Evolutionary conservation across 2,329 filamentous ascomycete genomes (phyloP).

Genomic region (Shiraia sp.): DNA sequence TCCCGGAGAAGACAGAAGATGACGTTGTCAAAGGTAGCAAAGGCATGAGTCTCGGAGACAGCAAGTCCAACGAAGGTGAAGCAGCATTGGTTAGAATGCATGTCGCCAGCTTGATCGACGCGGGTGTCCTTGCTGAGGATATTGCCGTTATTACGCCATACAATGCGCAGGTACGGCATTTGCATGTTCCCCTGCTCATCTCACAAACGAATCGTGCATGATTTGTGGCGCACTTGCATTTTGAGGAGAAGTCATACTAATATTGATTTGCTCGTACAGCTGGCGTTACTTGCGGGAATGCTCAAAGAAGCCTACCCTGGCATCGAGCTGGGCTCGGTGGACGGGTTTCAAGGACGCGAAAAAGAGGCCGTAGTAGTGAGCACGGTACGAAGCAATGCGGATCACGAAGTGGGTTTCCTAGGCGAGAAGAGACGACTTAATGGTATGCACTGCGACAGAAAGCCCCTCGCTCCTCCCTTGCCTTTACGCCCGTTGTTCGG

Average conservation of each 20-base stretch:
- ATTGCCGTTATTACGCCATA: constrained; percentile 96
- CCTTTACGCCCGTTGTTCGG: constrained; percentile 10
- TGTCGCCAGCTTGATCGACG: constrained; percentile 72
- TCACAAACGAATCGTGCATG: constrained; percentile 7
- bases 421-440: constrained; percentile 91
- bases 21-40: constrained; percentile 60
- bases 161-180: constrained; percentile 73
- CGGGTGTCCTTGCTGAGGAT: constrained; percentile 79
- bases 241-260: constrained; percentile 1
- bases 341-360: constrained; percentile 95
- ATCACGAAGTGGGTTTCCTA: constrained; percentile 89
- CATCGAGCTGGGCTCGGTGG: constrained; percentile 93
- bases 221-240: constrained; percentile 4
- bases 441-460: constrained; percentile 70
- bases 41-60: constrained; percentile 64
- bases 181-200: constrained; percentile 6
- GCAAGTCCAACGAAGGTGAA: constrained; percentile 92
- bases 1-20: constrained; percentile 79
- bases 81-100: constrained; percentile 79
- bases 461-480: no score
- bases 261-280: constrained; percentile 50
- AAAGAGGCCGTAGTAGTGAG: constrained; percentile 95
- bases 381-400: constrained; percentile 87
- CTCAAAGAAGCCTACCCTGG: constrained; percentile 81
- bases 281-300: constrained; percentile 73